phyloP scores from a whole-genome alignment of 2,329 filamentous ascomycete genomes.

The Pyrenophora tritici-repentis region DNA sequence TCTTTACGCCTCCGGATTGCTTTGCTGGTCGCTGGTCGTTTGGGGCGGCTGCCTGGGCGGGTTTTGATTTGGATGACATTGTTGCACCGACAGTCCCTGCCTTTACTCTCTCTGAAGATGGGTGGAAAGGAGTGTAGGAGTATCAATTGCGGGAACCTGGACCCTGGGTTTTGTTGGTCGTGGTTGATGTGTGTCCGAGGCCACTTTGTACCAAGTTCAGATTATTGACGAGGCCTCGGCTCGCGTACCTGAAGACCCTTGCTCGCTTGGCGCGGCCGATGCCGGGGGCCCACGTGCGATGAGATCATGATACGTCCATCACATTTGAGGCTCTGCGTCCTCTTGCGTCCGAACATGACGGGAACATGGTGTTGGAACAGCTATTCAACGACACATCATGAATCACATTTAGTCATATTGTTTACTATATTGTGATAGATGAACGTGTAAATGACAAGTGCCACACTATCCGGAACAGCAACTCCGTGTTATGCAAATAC shows the following conservation, averaged over 20 bases:
- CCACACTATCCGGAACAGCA: background rate
- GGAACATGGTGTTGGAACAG: too few species aligned
- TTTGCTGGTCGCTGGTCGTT: slow-evolving; percentile 9
- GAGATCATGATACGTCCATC: slow-evolving; percentile 19
- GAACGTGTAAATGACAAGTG: background rate
- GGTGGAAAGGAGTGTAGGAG: background rate
- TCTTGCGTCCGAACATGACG: too few species aligned
- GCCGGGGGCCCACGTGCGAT: slow-evolving; percentile 16
- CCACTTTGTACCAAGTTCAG: slow-evolving; percentile 4
- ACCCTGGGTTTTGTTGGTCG: background rate
- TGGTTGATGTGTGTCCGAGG: background rate
- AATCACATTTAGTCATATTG: too few species aligned
- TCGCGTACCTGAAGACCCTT: slow-evolving; percentile 12
- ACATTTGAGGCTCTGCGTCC: background rate
- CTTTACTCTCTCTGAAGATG: too few species aligned
- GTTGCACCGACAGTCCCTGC: background rate
- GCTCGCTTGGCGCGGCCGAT: slow-evolving; percentile 13
- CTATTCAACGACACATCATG: too few species aligned
- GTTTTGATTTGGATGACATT: slow-evolving; percentile 9
- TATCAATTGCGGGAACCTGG: background rate
- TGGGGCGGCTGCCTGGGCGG: background rate
- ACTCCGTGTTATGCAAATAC: slow-evolving; percentile 28
- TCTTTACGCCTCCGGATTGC: slow-evolving; percentile 23
- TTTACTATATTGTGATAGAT: too few species aligned
- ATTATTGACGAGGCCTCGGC: slow-evolving; percentile 11